Evolutionary conservation across 345 rosid species (phyloP).

Genomic region (Combretum micranthum): DNA sequence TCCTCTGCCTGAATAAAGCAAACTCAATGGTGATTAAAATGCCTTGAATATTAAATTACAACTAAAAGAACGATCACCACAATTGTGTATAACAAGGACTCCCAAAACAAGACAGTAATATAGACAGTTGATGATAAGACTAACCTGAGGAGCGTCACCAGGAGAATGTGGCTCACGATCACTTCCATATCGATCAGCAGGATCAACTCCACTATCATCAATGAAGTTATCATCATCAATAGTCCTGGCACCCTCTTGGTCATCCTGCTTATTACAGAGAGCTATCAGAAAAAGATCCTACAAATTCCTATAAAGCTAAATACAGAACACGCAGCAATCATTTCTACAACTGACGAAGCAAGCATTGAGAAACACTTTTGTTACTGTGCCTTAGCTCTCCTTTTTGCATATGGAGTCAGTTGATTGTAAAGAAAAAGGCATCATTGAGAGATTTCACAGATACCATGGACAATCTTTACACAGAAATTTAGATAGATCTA

Average conservation of each 20-base stretch:
- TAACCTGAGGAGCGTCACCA: conserved; percentile 73
- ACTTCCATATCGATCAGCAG: conserved; percentile 65
- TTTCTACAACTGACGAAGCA: no score
- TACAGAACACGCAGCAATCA: neutral
- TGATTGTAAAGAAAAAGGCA: no score
- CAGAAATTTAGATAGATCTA: no score
- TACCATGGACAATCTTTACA: no score
- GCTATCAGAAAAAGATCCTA: conserved; percentile 5
- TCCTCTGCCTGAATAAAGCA: conserved; percentile 63
- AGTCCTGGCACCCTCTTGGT: conserved; percentile 77
- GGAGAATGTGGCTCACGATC: conserved; percentile 55
- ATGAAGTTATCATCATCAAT: conserved; percentile 91
- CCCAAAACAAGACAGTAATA: no score
- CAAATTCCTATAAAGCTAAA: neutral
- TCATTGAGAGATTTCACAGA: no score
- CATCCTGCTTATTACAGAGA: conserved; percentile 42
- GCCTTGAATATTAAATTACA: neutral
- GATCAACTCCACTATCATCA: conserved; percentile 86
- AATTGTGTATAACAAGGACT: neutral
- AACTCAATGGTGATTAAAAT: neutral
- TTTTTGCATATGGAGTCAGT: no score
- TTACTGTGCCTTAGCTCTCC: no score
- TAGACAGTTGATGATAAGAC: neutral
- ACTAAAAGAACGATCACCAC: neutral
- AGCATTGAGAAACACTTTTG: no score